Evolutionary conservation across 106 monocot genomes (phyloP).

Genomic region (Dioscorea zingiberensis): DNA sequence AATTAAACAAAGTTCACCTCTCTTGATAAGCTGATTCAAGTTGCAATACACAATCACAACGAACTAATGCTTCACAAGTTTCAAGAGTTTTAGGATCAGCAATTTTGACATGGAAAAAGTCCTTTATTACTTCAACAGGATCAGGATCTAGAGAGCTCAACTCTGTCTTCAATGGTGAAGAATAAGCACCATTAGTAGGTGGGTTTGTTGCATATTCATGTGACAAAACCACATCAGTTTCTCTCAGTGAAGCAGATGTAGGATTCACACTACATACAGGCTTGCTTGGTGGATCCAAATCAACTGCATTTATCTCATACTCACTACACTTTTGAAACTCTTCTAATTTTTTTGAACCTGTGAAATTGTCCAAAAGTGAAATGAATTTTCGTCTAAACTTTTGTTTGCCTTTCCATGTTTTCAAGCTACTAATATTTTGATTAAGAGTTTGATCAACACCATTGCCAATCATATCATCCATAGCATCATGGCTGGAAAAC

Average conservation of each 20-base stretch:
- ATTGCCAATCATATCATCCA: slow-evolving; percentile 1
- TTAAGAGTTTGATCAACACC: not conserved
- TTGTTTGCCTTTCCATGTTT: slow-evolving; percentile 23
- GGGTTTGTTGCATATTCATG: not conserved
- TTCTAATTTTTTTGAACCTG: not conserved
- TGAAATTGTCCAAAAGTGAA: slow-evolving; percentile 24
- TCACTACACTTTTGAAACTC: slow-evolving; percentile 22
- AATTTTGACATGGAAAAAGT: slow-evolving; percentile 37
- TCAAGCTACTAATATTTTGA: slow-evolving; percentile 11
- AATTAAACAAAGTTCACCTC: slow-evolving; percentile 28
- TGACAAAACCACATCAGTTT: not conserved
- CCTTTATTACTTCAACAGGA: slow-evolving; percentile 19
- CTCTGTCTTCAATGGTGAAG: not conserved
- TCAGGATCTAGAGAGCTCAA: slow-evolving; percentile 9
- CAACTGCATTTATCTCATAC: slow-evolving; percentile 10
- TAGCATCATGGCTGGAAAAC: not conserved
- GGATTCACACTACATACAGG: slow-evolving; percentile 6
- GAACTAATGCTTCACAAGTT: slow-evolving; percentile 36
- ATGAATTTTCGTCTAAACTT: slow-evolving; percentile 40
- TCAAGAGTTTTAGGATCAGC: slow-evolving; percentile 37
- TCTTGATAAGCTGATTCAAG: slow-evolving; percentile 27
- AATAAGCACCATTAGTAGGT: not conserved
- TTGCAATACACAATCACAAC: slow-evolving; percentile 47
- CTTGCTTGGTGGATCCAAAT: slow-evolving; percentile 7
- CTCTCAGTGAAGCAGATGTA: not conserved